phyloP scores from a whole-genome alignment of 169 alveolate species.

The Eimeria zaria region DNA sequence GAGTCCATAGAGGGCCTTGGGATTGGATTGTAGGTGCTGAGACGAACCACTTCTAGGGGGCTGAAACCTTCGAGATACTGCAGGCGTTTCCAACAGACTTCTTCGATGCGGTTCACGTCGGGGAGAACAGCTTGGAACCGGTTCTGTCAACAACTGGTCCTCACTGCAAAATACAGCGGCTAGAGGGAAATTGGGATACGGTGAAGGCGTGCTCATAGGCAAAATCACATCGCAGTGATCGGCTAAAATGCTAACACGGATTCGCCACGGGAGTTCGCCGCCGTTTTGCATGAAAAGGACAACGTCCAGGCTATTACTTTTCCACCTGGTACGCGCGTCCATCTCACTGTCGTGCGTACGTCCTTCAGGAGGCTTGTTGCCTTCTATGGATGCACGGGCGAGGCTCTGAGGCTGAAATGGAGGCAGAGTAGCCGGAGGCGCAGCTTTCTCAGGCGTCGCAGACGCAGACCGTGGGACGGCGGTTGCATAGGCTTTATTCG shows the following conservation, averaged over 20 bases:
- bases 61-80: neutral
- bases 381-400: neutral
- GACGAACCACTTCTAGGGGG: neutral
- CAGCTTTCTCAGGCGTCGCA: neutral
- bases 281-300: conserved; percentile 7
- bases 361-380: neutral
- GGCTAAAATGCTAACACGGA: conserved; percentile 19
- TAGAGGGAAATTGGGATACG: neutral
- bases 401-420: neutral
- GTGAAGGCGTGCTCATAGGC: conserved; percentile 43
- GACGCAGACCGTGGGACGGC: neutral
- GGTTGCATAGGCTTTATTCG: neutral
- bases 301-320: conserved; percentile 4
- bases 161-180: neutral
- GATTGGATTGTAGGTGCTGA: neutral
- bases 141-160: neutral
- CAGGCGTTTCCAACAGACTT: neutral
- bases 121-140: neutral
- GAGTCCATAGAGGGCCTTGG: neutral
- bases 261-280: conserved; percentile 40
- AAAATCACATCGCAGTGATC: conserved; percentile 41
- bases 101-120: neutral
- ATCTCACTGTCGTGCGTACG: neutral
- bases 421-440: neutral
- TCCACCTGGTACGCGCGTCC: neutral